Conservation (phyloP, 108 stramenopile genomes). For the Cyclotella choctawhatcheeana region DNA sequence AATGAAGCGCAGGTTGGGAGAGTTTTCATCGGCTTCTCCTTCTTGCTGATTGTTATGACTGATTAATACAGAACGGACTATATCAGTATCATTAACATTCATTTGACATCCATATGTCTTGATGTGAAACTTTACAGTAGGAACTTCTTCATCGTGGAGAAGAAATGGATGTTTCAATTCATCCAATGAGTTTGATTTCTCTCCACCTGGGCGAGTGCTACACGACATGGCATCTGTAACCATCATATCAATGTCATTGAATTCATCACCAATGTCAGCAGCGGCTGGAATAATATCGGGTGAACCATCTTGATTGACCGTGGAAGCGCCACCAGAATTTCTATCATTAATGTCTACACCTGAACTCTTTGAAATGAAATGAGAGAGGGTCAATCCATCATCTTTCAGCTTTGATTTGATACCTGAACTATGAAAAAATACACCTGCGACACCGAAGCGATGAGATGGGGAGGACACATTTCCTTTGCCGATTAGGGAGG, state of each 20-base stretch:
- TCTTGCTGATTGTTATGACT: slow-evolving; percentile 2
- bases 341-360: not conserved
- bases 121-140: slow-evolving; percentile 80
- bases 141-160: slow-evolving; percentile 9
- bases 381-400: slow-evolving; percentile 40
- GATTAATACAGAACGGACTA: slow-evolving; percentile 89
- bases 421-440: not conserved
- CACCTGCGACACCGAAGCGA: not conserved
- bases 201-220: not conserved
- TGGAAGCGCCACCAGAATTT: not conserved
- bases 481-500: not conserved
- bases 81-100: slow-evolving; percentile 97
- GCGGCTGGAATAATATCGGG: slow-evolving; percentile 10
- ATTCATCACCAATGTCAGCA: slow-evolving; percentile 42
- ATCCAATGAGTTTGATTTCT: slow-evolving; percentile 17
- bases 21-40: not conserved
- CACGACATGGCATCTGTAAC: slow-evolving; percentile 34
- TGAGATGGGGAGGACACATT: not conserved
- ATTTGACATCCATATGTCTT: slow-evolving; percentile 99
- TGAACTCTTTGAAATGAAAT: slow-evolving; percentile 31
- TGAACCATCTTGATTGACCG: too few relatives aligned
- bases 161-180: not conserved
- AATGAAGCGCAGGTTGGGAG: slow-evolving; percentile 31
- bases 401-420: slow-evolving; percentile 14
- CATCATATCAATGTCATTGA: slow-evolving; percentile 28